Percentiles rank a stretch among this genome's conserved stretches.
These are phyloP conservation scores for Rickenella mellea DNA, from an alignment of 768 basidiomycete genomes.

Conservation along the genomic window DNA sequence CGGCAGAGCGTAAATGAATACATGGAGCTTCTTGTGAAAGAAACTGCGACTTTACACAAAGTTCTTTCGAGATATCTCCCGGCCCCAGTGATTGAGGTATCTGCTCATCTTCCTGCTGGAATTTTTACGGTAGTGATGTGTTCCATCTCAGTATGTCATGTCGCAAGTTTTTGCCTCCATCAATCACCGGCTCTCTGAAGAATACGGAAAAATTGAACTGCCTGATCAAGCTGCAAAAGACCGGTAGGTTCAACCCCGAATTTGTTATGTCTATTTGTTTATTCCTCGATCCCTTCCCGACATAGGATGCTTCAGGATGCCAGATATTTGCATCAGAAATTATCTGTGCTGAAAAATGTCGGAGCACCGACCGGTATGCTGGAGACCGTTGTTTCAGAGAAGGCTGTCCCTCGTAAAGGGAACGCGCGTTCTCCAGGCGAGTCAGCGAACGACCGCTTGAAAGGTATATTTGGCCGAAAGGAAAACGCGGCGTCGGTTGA, in stretches of 20 bases:
- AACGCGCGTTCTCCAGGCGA: not conserved
- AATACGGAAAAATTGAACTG: constrained; percentile 74
- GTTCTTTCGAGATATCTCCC: constrained; percentile 88
- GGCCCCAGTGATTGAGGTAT: constrained; percentile 64
- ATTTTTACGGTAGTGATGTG: constrained; percentile 4
- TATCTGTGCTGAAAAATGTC: constrained; percentile 67
- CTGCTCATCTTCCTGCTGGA: constrained; percentile 1
- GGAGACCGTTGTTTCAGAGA: constrained; percentile 79
- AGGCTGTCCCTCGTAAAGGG: constrained; percentile 29
- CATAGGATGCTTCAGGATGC: constrained; percentile 74
- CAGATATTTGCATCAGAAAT: constrained; percentile 63
- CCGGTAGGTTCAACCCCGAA: constrained; percentile 61
- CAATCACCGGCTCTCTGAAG: constrained; percentile 82
- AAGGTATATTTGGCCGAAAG: not conserved
- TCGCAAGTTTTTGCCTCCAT: constrained; percentile 90
- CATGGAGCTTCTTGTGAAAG: constrained; percentile 88
- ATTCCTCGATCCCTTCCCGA: constrained; percentile 7
- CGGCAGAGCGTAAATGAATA: constrained; percentile 71
- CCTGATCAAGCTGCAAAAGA: constrained; percentile 78
- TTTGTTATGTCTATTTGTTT: not conserved
- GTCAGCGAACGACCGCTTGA: constrained; percentile 1
- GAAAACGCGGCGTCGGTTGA: not conserved
- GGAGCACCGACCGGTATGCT: constrained; percentile 68
- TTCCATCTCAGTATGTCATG: constrained; percentile 69
- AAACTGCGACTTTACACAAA: constrained; percentile 92